Evolutionary conservation across 768 basidiomycete genomes (phyloP), one percentile per base, ranked within the genome.

Genomic region (Pleurotus pulmonarius): DNA sequence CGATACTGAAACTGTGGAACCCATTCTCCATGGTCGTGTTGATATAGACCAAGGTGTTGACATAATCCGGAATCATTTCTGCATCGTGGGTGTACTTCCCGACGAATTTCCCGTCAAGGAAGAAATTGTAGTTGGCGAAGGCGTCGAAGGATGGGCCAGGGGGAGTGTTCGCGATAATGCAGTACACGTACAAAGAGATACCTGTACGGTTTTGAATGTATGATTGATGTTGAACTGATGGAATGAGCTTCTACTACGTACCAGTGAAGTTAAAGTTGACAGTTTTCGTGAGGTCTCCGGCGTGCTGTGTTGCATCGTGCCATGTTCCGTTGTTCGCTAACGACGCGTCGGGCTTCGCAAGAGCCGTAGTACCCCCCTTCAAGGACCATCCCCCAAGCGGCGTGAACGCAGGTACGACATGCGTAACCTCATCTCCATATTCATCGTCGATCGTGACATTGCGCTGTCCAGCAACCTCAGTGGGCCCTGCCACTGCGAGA

Each of bases 371-470:
- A 9, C 29, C 18, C 3, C 29, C n/a, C 8, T 15, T 16, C 13
- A 37, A 16, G 22, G 16, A 34, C 48, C 48, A 49, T 34, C 24
- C 48, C n/a, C 26, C 46, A 8, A 7, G 25, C 6, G 48, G 48
- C 13, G n/a, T 13, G 48, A 29, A 49, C n/a, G 38, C 12, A n/a
- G 48, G 48, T 4, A 22, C 25, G 15, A 37, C 34, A 12, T 49
- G 48, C 15, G 48, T 29, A 11, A 37, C 6, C 25, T 49, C 48
- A 22, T 49, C 48, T 18, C 48, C 48, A 6, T 29, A 3, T 20
- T 15, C 48, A n/a, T 49, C 48, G 26, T 49, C 48, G 48, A 49
- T 49, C 5, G 48, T 49, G 48, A 49, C 25, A 8, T 34, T 49
- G 13, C 48, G 15, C 3, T 15, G 20, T 24, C 46, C 22, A 0